These are phyloP conservation scores for Cordyceps cateniannulata DNA, from an alignment of 2,329 filamentous ascomycete species.

Conservation along the genomic window DNA sequence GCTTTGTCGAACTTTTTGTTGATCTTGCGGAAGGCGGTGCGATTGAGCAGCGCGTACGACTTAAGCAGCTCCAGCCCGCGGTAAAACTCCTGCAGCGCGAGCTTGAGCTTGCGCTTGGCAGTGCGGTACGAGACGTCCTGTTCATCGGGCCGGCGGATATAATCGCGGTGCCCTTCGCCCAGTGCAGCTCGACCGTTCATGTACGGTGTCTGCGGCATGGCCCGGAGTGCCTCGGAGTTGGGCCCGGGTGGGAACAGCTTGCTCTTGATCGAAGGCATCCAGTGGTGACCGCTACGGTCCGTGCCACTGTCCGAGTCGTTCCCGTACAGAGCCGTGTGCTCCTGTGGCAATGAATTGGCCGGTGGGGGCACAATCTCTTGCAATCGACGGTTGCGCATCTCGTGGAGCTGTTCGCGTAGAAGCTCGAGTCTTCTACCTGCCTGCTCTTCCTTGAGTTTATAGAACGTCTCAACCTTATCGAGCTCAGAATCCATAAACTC, in stretches of 20 bases:
- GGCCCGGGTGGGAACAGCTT: slow-evolving; percentile 50
- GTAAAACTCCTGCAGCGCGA: slow-evolving; percentile 89
- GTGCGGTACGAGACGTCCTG: slow-evolving; percentile 71
- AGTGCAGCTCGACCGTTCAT: slow-evolving; percentile 23
- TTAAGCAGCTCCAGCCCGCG: slow-evolving; percentile 86
- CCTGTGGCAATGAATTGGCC: not conserved
- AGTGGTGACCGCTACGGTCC: slow-evolving; percentile 19
- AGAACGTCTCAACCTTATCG: slow-evolving; percentile 88
- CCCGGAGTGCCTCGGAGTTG: slow-evolving; percentile 53
- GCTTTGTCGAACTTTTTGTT: slow-evolving; percentile 99
- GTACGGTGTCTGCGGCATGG: slow-evolving; percentile 47
- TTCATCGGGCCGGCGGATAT: slow-evolving; percentile 40
- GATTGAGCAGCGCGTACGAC: slow-evolving; percentile 82
- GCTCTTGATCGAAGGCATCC: slow-evolving; percentile 48
- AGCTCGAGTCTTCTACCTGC: slow-evolving; percentile 64
- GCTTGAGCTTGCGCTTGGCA: slow-evolving; percentile 86
- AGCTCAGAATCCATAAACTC: slow-evolving; percentile 76
- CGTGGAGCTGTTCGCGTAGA: slow-evolving; percentile 78
- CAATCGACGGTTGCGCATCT: slow-evolving; percentile 80
- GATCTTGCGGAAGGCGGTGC: slow-evolving; percentile 91
- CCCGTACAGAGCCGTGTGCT: slow-evolving; percentile 30
- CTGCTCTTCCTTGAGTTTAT: slow-evolving; percentile 80
- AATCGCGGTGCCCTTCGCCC: slow-evolving; percentile 38
- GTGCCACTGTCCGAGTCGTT: slow-evolving; percentile 20
- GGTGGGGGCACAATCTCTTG: slow-evolving; percentile 43